Conservation (phyloP, 441 rosid species). For the Iberis amara region DNA sequence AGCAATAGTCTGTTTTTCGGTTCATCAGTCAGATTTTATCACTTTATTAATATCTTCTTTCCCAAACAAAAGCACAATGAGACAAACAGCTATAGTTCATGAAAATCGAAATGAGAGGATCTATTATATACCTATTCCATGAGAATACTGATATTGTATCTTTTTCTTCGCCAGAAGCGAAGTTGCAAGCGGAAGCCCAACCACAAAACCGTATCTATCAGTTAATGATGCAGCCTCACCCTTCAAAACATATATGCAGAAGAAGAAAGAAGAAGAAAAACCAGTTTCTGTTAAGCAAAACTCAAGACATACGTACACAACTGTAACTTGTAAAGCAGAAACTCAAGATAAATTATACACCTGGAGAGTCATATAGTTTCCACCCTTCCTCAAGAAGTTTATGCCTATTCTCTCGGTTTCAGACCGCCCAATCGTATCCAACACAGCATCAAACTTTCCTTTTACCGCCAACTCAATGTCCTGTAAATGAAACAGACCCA, state of each 20-base stretch:
- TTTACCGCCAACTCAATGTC: conserved; percentile 71
- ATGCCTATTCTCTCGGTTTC: conserved; percentile 61
- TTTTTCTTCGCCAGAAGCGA: conserved; percentile 67
- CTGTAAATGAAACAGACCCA: conserved; percentile 35
- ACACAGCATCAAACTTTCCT: conserved; percentile 82
- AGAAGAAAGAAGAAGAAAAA: neutral
- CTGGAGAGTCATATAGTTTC: neutral
- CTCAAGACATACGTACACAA: conserved; percentile 7
- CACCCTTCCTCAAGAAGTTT: conserved; percentile 14
- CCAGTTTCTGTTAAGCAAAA: conserved; percentile 9
- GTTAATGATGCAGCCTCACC: conserved; percentile 84
- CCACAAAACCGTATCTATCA: conserved; percentile 68
- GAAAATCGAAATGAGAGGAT: conserved; percentile 9
- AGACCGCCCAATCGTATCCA: conserved; percentile 87
- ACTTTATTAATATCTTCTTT: too few species aligned
- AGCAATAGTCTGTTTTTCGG: conserved; percentile 57
- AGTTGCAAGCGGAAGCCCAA: conserved; percentile 83
- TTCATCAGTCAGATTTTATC: conserved; percentile 19
- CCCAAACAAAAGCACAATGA: too few species aligned
- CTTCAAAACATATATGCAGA: conserved; percentile 32
- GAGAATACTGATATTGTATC: conserved; percentile 66
- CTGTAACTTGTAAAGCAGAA: neutral
- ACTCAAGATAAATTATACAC: neutral
- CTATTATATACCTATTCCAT: conserved; percentile 64
- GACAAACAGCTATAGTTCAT: neutral